These are phyloP conservation scores for Ophiostoma triangulosporum DNA, from an alignment of 2,329 filamentous ascomycete species.

Conservation along the genomic window DNA sequence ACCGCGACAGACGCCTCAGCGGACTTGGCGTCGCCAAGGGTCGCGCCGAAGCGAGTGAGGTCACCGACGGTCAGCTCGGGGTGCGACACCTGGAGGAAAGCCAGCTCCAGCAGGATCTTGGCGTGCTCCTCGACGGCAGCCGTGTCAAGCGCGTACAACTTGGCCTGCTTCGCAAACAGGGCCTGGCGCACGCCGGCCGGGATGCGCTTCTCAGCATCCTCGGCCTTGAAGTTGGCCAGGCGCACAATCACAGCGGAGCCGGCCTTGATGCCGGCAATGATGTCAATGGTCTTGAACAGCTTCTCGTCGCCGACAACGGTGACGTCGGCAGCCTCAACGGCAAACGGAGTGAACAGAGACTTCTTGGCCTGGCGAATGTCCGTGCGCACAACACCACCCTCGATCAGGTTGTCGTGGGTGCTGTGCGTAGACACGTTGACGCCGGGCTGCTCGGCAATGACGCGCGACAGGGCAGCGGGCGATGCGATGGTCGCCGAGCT, in stretches of 20 bases:
- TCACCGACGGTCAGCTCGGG: constrained; percentile 49
- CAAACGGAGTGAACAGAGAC: constrained; percentile 53
- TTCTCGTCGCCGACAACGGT: constrained; percentile 67
- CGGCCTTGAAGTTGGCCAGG: constrained; percentile 68
- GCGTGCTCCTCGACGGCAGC: constrained; percentile 53
- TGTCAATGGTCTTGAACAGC: constrained; percentile 64
- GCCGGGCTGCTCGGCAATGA: constrained; percentile 60
- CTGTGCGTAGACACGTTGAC: constrained; percentile 48
- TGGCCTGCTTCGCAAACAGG: constrained; percentile 54
- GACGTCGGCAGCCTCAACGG: constrained; percentile 65
- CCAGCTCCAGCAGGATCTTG: constrained; percentile 58
- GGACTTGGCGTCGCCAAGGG: constrained; percentile 37
- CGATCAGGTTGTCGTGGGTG: constrained; percentile 50
- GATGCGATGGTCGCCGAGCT: constrained; percentile 53
- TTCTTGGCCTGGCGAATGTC: constrained; percentile 76
- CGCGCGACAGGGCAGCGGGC: constrained; percentile 43
- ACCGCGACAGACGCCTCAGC: constrained; percentile 42
- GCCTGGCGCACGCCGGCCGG: constrained; percentile 56
- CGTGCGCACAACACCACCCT: constrained; percentile 68
- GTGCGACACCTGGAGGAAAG: constrained; percentile 68
- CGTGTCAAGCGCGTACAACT: constrained; percentile 65
- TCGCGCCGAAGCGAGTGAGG: constrained; percentile 49
- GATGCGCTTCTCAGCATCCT: constrained; percentile 80
- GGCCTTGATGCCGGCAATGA: constrained; percentile 55
- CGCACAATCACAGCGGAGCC: constrained; percentile 63